A percentile compares a stretch with the other conserved stretches of the same genome.
phyloP scores from a whole-genome alignment of 805 yeast genomes.

The Ogataea zsoltii region DNA sequence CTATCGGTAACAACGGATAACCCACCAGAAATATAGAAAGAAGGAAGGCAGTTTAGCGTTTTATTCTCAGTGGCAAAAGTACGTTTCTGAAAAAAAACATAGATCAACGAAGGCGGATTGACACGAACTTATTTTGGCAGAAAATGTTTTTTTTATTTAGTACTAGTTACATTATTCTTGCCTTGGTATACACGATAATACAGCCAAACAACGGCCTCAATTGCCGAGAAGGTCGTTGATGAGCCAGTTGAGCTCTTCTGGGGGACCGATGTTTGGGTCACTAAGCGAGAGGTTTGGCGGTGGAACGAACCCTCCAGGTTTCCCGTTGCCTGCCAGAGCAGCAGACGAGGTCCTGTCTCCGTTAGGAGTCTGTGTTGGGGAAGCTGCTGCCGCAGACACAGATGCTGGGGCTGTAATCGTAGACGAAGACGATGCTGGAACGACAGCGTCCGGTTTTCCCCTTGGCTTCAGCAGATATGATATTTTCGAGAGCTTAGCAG shows the following conservation, averaged over 20 bases:
- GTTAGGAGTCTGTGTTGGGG: not conserved
- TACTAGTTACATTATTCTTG: not conserved
- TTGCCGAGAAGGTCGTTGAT: slow-evolving; percentile 57
- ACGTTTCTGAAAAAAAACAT: slow-evolving; percentile 6
- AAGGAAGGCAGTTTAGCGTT: not conserved
- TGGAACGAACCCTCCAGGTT: slow-evolving; percentile 11
- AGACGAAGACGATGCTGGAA: slow-evolving; percentile 20
- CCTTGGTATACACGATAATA: not conserved
- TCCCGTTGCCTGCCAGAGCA: slow-evolving; percentile 4
- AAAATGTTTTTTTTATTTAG: not conserved
- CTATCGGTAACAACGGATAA: not conserved
- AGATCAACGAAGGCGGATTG: not conserved
- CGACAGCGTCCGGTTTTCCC: slow-evolving; percentile 3
- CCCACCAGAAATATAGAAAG: not conserved
- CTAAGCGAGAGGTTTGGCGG: slow-evolving; percentile 28
- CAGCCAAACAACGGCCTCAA: slow-evolving; percentile 2
- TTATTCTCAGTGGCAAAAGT: slow-evolving; percentile 21
- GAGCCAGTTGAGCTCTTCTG: slow-evolving; percentile 71
- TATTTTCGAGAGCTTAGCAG: slow-evolving; percentile 27
- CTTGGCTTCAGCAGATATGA: slow-evolving; percentile 30
- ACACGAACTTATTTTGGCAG: slow-evolving; percentile 15
- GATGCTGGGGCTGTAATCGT: slow-evolving; percentile 21
- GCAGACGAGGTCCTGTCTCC: not conserved
- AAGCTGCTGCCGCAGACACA: slow-evolving; percentile 11
- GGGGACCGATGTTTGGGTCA: slow-evolving; percentile 38